Evolutionary conservation across 2,329 filamentous ascomycete species (phyloP), one percentile per base, ranked within the genome.

Genomic region (Cadophora gregata): DNA sequence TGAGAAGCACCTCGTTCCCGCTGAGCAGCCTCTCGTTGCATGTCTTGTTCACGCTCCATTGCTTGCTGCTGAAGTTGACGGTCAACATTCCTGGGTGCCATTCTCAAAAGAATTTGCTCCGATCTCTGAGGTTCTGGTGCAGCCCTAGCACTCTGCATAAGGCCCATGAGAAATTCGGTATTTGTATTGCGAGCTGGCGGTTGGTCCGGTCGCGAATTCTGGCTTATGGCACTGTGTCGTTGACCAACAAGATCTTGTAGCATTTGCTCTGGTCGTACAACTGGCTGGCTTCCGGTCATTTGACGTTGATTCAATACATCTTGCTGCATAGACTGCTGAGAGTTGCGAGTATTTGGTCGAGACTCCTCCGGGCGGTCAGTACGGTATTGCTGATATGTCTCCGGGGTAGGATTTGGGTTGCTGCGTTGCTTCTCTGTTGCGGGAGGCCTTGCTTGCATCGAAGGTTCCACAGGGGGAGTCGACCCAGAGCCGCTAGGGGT

Each of bases 111-210:
- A 58, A 83, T 75, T 64, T 86, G 85, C 62, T 88, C 86, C 38
- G 81, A 80, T 68, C 82, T 79, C 47, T 83, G 83, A 6, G 80
- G 77, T 31, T 88, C 85, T 21, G 84, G 81, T 3, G 79, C 80
- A 45, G 80, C 80, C 66, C 84, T 83, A 25, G 78, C 76, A 69
- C 79, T 78, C 72, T 90, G 87, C 92, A 97, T 96, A 33, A 97
- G 84, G 68, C 89, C 91, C 79, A 97, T 92, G 59, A 97, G 81
- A 76, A 96, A 94, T 70, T 96, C 91, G n/a, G 90, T 87, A 73
- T 95, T 92, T 72, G 84, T 74, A 66, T 73, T 72, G 16, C 72
- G 72, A 75, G 81, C 84, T 58, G 80, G 81, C 64, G 78, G 72
- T 67, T 81, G 81, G 61, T 86, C 84, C 42, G 79, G 77, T 38